Base-by-base conservation (phyloP, 345 rosid genomes). In the Hibiscus trionum region DNA sequence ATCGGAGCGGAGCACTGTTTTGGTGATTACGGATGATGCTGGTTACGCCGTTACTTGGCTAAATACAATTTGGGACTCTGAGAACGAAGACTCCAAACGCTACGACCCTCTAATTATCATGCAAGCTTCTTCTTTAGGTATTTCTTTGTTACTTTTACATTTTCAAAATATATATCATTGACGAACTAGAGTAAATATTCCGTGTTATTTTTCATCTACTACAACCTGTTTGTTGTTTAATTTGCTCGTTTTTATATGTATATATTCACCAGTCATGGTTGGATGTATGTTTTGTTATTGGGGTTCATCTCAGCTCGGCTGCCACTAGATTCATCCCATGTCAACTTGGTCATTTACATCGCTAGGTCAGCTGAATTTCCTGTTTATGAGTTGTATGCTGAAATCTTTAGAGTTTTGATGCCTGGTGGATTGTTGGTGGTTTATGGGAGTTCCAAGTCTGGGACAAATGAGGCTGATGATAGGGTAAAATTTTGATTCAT, bases 111-210 rank as follows among this genome's bases (percentile, higher is more conserved):
- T 77, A 50, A 75, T 88, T 47, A 74, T 88, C 53, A 84, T 91
- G 16, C 96, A 88, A 77, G 91, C 96, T 12, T 84, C 89, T 49
- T 72, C 79, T 52, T 61, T 82, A 63, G 81, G 97, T 89, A 85
- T 50, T 53, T 53, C 10, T 53, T n/a, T 16, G n/a, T 53, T n/a
- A 53, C 10, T 53, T 46, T 46, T 46, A 11, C 50, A 46, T 10
- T 46, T 46, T 46, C 39, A 10, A 10, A 10, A 46, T 14, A 11
- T 10, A 46, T 10, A 11, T 46, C 4, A 10, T 46, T 46, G 50
- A 4, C 50, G 15, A 46, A 46, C 15, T 46, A 46, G 11, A 46
- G 50, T 46, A 46, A 46, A 46, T 46, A 46, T 46, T 46, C 50
- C 14, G 50, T 10, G 12, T 35, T 35, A 35, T 46, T 10, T 46